A percentile compares a stretch with the other conserved stretches of the same genome.
Evolutionary conservation across 495 filamentous ascomycete species (phyloP).

Genomic region (Xylaria telfairii): DNA sequence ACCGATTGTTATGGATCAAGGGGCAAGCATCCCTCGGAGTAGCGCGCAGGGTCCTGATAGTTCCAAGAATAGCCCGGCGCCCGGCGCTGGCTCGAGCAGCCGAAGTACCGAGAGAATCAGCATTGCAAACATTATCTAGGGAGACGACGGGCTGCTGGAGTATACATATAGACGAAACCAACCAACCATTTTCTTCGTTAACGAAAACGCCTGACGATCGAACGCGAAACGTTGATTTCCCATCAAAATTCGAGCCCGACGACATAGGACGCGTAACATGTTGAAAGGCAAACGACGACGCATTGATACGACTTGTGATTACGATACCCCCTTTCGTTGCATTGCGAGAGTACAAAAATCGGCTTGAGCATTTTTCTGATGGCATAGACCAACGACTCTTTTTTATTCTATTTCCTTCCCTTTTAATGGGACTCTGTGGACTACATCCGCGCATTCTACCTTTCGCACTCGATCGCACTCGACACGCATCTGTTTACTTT

Average conservation of each 20-base stretch:
- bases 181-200: background rate
- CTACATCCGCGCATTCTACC: background rate
- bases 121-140: slow-evolving; percentile 79
- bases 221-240: slow-evolving; percentile 21
- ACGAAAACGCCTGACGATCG: slow-evolving; percentile 23
- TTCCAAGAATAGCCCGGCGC: slow-evolving; percentile 44
- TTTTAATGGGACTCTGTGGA: background rate
- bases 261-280: slow-evolving; percentile 16
- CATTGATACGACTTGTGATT: slow-evolving; percentile 30
- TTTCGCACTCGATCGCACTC: background rate
- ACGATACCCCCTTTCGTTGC: slow-evolving; percentile 29
- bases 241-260: slow-evolving; percentile 3
- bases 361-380: slow-evolving; percentile 19
- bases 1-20: slow-evolving; percentile 43
- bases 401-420: background rate
- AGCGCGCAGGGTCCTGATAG: slow-evolving; percentile 41
- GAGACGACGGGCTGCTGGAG: background rate
- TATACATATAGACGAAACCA: background rate
- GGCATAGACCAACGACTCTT: slow-evolving; percentile 25
- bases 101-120: slow-evolving; percentile 67
- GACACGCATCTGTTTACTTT: background rate
- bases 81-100: slow-evolving; percentile 43
- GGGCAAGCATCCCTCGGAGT: slow-evolving; percentile 35
- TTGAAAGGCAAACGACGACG: slow-evolving; percentile 12
- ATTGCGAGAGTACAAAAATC: slow-evolving; percentile 22